Percentiles rank a stretch among this genome's conserved stretches.
Evolutionary conservation across 768 basidiomycete species (phyloP).

Genomic region (Lentinus brumalis): DNA sequence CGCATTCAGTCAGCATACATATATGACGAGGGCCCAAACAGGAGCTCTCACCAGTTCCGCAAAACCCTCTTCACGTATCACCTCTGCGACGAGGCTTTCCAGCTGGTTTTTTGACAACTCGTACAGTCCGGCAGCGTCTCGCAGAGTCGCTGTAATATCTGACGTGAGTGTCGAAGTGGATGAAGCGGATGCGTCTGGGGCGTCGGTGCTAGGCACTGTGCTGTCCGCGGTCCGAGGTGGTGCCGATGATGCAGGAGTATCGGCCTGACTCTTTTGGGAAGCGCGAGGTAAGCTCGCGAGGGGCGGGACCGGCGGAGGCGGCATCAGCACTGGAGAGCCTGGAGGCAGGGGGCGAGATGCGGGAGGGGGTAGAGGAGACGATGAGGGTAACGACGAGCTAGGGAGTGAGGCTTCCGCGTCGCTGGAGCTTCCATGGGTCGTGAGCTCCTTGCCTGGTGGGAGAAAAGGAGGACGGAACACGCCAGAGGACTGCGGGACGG

Average conservation of each 20-base stretch:
- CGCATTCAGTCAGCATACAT: not conserved
- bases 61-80: slow-evolving; percentile 79
- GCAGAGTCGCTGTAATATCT: slow-evolving; percentile 38
- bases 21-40: too few species aligned
- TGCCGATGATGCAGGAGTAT: not conserved
- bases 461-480: not conserved
- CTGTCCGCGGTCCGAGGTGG: not conserved
- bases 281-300: slow-evolving; percentile 9
- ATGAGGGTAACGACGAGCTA: slow-evolving; percentile 8
- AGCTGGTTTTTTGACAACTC: slow-evolving; percentile 51
- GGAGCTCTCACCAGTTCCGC: slow-evolving; percentile 55
- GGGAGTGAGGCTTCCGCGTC: slow-evolving; percentile 6
- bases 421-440: not conserved
- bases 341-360: not conserved
- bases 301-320: slow-evolving; percentile 11
- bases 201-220: too few species aligned
- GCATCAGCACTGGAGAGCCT: slow-evolving; percentile 13
- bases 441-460: not conserved
- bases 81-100: slow-evolving; percentile 57
- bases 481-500: not conserved
- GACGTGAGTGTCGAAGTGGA: slow-evolving; percentile 20
- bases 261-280: not conserved
- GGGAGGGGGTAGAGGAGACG: slow-evolving; percentile 5
- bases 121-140: slow-evolving; percentile 52
- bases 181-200: not conserved